Evolutionary conservation across 768 basidiomycete species (phyloP), one percentile per base, ranked within the genome.

Genomic region (Macrocybe gigantea): DNA sequence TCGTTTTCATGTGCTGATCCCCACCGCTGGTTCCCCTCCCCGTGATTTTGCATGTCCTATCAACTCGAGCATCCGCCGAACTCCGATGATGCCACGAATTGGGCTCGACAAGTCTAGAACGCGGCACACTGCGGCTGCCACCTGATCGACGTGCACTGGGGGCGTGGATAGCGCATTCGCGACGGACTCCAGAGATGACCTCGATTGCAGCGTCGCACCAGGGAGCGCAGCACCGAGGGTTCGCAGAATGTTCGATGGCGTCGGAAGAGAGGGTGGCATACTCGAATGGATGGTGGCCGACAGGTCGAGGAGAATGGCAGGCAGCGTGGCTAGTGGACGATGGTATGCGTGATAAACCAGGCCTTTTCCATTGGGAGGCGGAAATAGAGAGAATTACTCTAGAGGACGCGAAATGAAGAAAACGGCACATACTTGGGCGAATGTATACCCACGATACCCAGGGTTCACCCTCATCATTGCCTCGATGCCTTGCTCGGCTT

Each of bases 331-430:
- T 41, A 94, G 59, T n/a, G 96, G 96, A 38, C 93, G 83, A 55
- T 85, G 73, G 65, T 96, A 93, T 7, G 95, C 88, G 61, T 98
- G 95, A 67, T 98, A 98, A 56, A 99, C 92, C 45, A 99, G 73
- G 53, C 94, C 96, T 93, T 62, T 54, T 41, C 14, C 15, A 34
- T 33, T 13, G 31, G 30, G 6, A 34, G 14, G 6, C 12, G 35
- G 22, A 15, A 22, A 22, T 22, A 22, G 22, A 22, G 4, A 22
- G 22, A 22, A 13, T 33, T 30, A 38, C 22, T 12, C 4, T 22
- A 4, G 4, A 22, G 22, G 22, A 22, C 4, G 22, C 41, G 50
- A 48, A 47, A 47, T 49, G 45, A 46, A 30, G 46, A 44, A 37
- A 39, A 48, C 33, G 41, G 11, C 33, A 69, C 88, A 58, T 63